These are phyloP conservation scores for Linanthus parryae DNA, from an alignment of 148 eudicot genomes.

Conservation along the genomic window DNA sequence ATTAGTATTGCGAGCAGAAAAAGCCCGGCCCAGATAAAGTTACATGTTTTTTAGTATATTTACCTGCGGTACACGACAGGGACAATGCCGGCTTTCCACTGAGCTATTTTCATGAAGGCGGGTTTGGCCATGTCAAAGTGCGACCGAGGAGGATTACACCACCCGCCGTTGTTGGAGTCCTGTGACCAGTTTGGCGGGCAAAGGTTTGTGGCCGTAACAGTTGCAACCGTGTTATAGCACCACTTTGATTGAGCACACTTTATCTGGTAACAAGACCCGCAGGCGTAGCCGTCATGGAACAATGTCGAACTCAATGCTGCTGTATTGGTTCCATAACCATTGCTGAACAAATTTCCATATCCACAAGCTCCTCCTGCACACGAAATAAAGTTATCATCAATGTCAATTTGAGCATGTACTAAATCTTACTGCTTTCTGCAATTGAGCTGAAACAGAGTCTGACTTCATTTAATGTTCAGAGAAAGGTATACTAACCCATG, in stretches of 20 bases:
- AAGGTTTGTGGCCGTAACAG: conserved; percentile 75
- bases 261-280: conserved; percentile 69
- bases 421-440: neutral
- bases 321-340: conserved; percentile 67
- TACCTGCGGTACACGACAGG: conserved; percentile 80
- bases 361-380: conserved; percentile 89
- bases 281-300: conserved; percentile 67
- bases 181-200: conserved; percentile 82
- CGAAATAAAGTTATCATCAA: neutral
- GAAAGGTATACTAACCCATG: conserved; percentile 45
- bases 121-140: conserved; percentile 86
- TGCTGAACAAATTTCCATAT: conserved; percentile 60
- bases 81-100: conserved; percentile 66
- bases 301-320: conserved; percentile 78
- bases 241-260: conserved; percentile 48
- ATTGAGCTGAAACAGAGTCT: too few species aligned
- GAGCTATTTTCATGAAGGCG: conserved; percentile 63
- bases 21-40: too few species aligned
- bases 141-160: conserved; percentile 87
- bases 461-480: too few species aligned
- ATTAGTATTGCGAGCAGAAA: too few species aligned
- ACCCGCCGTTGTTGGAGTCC: conserved; percentile 63
- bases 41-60: neutral
- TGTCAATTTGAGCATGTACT: neutral
- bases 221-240: conserved; percentile 40